Conservation (phyloP, 257 asterid genomes). For the Asclepias syriaca region DNA sequence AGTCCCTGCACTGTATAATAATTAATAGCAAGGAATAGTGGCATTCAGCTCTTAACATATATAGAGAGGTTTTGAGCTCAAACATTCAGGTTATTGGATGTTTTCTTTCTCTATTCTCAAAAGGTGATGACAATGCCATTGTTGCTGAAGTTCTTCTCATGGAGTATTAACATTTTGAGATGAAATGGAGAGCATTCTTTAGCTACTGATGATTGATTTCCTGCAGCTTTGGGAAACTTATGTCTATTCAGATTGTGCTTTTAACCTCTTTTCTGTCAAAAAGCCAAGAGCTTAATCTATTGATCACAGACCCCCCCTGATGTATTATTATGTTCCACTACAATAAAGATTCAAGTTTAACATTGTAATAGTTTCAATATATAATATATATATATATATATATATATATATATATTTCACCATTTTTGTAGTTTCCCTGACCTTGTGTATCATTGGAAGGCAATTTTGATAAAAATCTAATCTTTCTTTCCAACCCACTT, state of each 20-base stretch:
- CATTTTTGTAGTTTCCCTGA: no score
- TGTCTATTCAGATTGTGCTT: background rate
- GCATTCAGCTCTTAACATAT: background rate
- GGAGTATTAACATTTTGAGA: background rate
- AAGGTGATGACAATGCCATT: background rate
- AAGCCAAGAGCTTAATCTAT: background rate
- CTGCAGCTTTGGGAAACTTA: background rate
- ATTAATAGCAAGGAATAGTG: slow-evolving; percentile 10
- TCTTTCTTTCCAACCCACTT: no score
- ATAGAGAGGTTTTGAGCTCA: background rate
- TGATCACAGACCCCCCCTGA: background rate
- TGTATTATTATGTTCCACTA: background rate
- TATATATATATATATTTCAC: no score
- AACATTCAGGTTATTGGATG: background rate
- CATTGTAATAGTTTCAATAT: no score
- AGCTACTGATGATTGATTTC: background rate
- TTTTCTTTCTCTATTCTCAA: background rate
- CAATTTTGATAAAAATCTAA: no score
- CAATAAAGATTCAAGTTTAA: no score
- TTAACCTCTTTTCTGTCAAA: background rate
- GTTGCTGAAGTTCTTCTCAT: no score
- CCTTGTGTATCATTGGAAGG: no score
- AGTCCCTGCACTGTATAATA: slow-evolving; percentile 66
- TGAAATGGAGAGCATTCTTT: background rate
- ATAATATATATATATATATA: no score